Conservation (phyloP, 768 basidiomycete genomes). For the Vishniacozyma victoriae region DNA sequence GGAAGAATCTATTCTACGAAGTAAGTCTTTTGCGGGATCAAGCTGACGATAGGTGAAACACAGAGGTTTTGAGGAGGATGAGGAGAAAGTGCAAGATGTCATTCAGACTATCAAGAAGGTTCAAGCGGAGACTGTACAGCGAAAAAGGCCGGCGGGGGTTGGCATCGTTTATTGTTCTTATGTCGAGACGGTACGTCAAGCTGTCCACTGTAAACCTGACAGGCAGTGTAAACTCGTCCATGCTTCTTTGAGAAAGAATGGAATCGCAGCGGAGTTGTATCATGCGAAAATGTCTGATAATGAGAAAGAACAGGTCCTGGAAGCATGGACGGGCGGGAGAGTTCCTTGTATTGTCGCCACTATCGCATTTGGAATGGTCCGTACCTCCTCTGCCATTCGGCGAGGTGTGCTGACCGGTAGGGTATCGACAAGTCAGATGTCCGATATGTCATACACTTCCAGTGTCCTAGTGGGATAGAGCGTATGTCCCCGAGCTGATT, state of each 20-base stretch:
- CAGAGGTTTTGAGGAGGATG: slow-evolving; percentile 16
- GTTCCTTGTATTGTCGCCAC: slow-evolving; percentile 37
- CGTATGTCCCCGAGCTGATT: slow-evolving; percentile 7
- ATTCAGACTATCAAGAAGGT: slow-evolving; percentile 34
- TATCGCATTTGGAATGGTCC: slow-evolving; percentile 48
- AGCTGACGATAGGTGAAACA: slow-evolving; percentile 13
- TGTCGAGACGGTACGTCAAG: slow-evolving; percentile 25
- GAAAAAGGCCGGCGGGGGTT: slow-evolving; percentile 20
- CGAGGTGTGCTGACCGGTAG: slow-evolving; percentile 12
- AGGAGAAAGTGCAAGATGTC: slow-evolving; percentile 33
- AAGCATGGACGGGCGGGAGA: slow-evolving; percentile 26
- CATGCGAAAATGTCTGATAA: slow-evolving; percentile 28
- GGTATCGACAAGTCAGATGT: slow-evolving; percentile 48
- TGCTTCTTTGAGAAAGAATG: slow-evolving; percentile 18
- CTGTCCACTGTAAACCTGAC: background rate
- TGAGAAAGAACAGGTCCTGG: slow-evolving; percentile 10
- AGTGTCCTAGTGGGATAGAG: slow-evolving; percentile 47
- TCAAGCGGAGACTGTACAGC: slow-evolving; percentile 7
- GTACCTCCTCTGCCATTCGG: background rate
- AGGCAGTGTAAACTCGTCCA: slow-evolving; percentile 40
- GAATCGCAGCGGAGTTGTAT: slow-evolving; percentile 31
- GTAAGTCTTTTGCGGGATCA: slow-evolving; percentile 17
- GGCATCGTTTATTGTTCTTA: slow-evolving; percentile 42
- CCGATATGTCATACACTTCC: slow-evolving; percentile 47
- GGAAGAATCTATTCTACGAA: slow-evolving; percentile 47